Evolutionary conservation across 257 asterid species (phyloP), one percentile per base, ranked within the genome.

Genomic region (Solanum pinnatisectum): DNA sequence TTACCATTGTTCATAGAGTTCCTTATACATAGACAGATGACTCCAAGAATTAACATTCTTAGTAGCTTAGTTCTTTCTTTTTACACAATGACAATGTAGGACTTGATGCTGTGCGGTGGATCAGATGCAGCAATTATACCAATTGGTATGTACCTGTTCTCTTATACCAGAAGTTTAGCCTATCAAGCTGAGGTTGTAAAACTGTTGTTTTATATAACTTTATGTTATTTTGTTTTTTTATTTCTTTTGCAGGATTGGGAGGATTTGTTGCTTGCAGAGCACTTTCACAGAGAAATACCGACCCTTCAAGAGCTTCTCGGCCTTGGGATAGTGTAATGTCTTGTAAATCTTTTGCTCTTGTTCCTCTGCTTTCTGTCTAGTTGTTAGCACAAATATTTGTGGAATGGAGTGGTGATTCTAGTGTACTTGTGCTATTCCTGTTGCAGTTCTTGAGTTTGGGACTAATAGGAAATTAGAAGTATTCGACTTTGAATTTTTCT

Each of bases 81-180:
- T 89, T 81, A 90, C 87, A 82, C 40, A 73, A 85, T 84, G 92
- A 36, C 59, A 87, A 89, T 93, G 91, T 94, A 96, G 98, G 98
- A 95, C 87, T 30, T 96, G 98, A 96, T 96, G 99, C 98, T 96
- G 84, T 94, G 98, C 88, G 99, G 99, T 86, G 99, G 99, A 33
- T 96, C 99, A 82, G 99, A 96, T 94, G 98, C 98, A 85, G 96
- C 93, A 52, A 95, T 95, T 88, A 96, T 96, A 89, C 99, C 98
- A 27, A 95, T 96, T 88, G 99, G 99, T 96, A 92, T 44, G 63
- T 44, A 86, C 73, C 81, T 74, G 83, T 56, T 87, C 86, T 81
- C 56, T 83, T 85, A 74, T 40, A 37, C 33, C 67, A 32, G 86
- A 49, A 82, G 11, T 49, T 82, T 82, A 10, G 71, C 36, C 42